These are phyloP conservation scores for Boletus eberwhitei DNA, from an alignment of 768 basidiomycete species.

Conservation along the genomic window DNA sequence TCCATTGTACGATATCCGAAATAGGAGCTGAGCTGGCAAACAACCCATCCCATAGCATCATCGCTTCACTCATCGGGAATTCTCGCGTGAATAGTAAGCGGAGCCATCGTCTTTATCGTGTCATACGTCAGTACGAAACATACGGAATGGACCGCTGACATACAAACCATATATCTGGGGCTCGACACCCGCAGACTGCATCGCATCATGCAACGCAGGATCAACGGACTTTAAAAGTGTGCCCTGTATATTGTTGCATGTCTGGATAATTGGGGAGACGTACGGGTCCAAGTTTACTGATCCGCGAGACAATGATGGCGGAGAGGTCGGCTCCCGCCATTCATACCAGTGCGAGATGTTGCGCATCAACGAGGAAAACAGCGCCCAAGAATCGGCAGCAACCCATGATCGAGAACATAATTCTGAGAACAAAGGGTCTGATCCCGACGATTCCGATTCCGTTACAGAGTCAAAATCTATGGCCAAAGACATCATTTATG, in stretches of 20 bases:
- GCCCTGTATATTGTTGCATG: slow-evolving; percentile 78
- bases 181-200: slow-evolving; percentile 83
- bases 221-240: slow-evolving; percentile 73
- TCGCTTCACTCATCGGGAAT: slow-evolving; percentile 72
- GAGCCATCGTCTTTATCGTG: slow-evolving; percentile 75
- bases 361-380: slow-evolving; percentile 81
- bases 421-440: slow-evolving; percentile 46
- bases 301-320: slow-evolving; percentile 33
- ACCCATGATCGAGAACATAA: slow-evolving; percentile 67
- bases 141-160: slow-evolving; percentile 30
- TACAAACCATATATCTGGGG: slow-evolving; percentile 97
- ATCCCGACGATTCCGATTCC: slow-evolving; percentile 26
- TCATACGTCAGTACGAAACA: slow-evolving; percentile 13
- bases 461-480: slow-evolving; percentile 78
- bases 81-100: slow-evolving; percentile 92
- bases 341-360: slow-evolving; percentile 77
- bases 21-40: slow-evolving; percentile 79
- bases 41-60: slow-evolving; percentile 94
- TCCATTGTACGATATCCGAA: slow-evolving; percentile 75
- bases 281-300: slow-evolving; percentile 57
- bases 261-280: slow-evolving; percentile 79
- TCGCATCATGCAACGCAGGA: slow-evolving; percentile 67
- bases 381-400: slow-evolving; percentile 82
- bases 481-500: slow-evolving; percentile 19
- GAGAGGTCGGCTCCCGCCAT: slow-evolving; percentile 49